phyloP scores from a whole-genome alignment of 2,329 filamentous ascomycete species.

The Ascochyta fabae region DNA sequence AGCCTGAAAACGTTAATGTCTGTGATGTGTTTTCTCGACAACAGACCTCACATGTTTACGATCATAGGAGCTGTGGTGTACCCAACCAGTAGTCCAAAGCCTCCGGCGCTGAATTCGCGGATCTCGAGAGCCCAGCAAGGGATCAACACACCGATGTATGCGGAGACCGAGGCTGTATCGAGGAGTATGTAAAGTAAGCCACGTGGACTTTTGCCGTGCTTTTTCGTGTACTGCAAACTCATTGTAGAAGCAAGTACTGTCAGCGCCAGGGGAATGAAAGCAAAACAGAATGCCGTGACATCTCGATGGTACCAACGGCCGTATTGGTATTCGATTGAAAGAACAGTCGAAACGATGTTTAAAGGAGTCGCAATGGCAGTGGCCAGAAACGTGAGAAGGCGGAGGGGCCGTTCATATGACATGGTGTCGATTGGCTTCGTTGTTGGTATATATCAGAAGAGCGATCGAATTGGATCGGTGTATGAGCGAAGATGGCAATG shows the following conservation, averaged over 20 bases:
- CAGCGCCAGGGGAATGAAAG: constrained; percentile 12
- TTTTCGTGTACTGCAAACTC: constrained; percentile 12
- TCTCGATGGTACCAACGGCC: background rate
- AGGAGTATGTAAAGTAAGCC: background rate
- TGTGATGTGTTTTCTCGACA: background rate
- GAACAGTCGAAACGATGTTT: constrained; percentile 5
- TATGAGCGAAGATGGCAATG: background rate
- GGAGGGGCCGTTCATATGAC: constrained; percentile 5
- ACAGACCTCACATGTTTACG: constrained; percentile 6
- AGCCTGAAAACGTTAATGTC: background rate
- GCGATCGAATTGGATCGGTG: background rate
- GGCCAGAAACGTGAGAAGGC: constrained; percentile 9
- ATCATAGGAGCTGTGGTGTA: constrained; percentile 14
- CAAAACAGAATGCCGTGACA: constrained; percentile 11
- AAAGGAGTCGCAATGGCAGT: constrained; percentile 10
- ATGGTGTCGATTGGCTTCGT: constrained; percentile 1
- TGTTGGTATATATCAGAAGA: background rate
- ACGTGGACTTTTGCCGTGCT: constrained; percentile 9
- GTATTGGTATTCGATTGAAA: background rate
- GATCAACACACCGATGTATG: constrained; percentile 5
- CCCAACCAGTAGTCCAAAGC: constrained; percentile 12
- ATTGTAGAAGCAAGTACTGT: background rate
- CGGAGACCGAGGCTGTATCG: background rate
- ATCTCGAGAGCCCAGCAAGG: constrained; percentile 12
- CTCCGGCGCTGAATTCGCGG: background rate